Percentiles rank a stretch among this genome's conserved stretches.
Evolutionary conservation across 768 basidiomycete species (phyloP).

Genomic region (Cantharellus anzutake): DNA sequence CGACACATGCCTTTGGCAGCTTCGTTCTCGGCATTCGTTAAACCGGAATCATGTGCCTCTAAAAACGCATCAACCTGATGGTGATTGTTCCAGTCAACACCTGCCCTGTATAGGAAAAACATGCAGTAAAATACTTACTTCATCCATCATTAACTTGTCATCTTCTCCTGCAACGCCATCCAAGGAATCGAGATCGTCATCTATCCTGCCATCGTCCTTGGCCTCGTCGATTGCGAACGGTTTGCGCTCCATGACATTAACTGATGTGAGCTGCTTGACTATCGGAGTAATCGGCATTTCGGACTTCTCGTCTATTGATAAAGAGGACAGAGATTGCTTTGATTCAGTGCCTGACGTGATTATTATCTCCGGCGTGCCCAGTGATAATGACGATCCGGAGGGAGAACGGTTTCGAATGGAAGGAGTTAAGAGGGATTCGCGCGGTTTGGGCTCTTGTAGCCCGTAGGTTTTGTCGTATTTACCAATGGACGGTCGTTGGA

Average conservation of each 20-base stretch:
- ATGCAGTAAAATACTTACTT: slow-evolving; percentile 28
- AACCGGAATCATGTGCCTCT: slow-evolving; percentile 77
- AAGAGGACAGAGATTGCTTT: slow-evolving; percentile 17
- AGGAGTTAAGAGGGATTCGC: slow-evolving; percentile 66
- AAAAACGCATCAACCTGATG: slow-evolving; percentile 77
- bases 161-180: slow-evolving; percentile 31
- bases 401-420: slow-evolving; percentile 9
- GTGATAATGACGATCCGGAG: slow-evolving; percentile 17
- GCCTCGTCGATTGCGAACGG: slow-evolving; percentile 96
- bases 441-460: slow-evolving; percentile 70
- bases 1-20: slow-evolving; percentile 23
- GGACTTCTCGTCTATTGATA: slow-evolving; percentile 12
- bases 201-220: slow-evolving; percentile 61
- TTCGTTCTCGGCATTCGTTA: slow-evolving; percentile 61
- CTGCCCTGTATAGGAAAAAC: not conserved
- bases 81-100: not conserved
- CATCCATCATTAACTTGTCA: slow-evolving; percentile 74
- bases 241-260: slow-evolving; percentile 77
- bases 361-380: slow-evolving; percentile 4
- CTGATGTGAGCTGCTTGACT: not conserved
- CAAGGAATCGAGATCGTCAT: slow-evolving; percentile 23
- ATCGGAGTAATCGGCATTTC: not conserved
- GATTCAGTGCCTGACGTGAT: slow-evolving; percentile 11
- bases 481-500: slow-evolving; percentile 69
- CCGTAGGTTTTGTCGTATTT: slow-evolving; percentile 40